These are phyloP conservation scores for Strigomonas culicis DNA, from an alignment of 208 protist species.

Conservation along the genomic window DNA sequence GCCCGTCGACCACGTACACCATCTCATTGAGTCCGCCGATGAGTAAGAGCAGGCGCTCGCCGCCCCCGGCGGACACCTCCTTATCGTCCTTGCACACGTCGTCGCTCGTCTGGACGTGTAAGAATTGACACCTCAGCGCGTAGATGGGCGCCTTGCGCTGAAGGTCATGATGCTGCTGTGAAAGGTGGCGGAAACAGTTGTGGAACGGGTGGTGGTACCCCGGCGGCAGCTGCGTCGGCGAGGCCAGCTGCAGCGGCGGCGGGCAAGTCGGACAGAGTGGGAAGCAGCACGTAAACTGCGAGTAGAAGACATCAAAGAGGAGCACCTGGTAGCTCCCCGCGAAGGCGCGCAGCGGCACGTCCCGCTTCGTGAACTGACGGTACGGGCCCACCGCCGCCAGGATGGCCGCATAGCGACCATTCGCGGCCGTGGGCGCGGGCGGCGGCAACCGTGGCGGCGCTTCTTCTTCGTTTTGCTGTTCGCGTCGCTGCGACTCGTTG, in stretches of 20 bases:
- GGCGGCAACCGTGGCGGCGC: no score
- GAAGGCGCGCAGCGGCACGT: conserved; percentile 34
- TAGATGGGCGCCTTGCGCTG: conserved; percentile 47
- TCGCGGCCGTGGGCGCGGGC: conserved; percentile 40
- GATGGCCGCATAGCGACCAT: conserved; percentile 73
- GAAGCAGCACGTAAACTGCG: no score
- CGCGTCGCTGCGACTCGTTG: no score
- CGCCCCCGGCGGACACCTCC: conserved; percentile 11
- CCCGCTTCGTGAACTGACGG: conserved; percentile 31
- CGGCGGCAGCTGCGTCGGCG: no score
- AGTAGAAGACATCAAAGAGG: conserved; percentile 41
- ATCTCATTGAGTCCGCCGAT: conserved; percentile 56
- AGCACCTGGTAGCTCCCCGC: conserved; percentile 63
- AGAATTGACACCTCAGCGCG: conserved; percentile 34
- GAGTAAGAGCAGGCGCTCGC: conserved; percentile 36
- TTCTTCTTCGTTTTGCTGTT: no score
- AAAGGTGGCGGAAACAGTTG: no score
- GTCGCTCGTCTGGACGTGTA: neutral
- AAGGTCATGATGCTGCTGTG: neutral
- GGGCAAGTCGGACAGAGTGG: no score
- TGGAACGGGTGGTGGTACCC: no score
- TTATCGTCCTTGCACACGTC: neutral
- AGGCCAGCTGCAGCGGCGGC: no score
- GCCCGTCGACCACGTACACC: conserved; percentile 64
- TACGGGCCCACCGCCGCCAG: conserved; percentile 64